Evolutionary conservation across 805 yeast species (phyloP).

Genomic region (Lipomyces japonicus): DNA sequence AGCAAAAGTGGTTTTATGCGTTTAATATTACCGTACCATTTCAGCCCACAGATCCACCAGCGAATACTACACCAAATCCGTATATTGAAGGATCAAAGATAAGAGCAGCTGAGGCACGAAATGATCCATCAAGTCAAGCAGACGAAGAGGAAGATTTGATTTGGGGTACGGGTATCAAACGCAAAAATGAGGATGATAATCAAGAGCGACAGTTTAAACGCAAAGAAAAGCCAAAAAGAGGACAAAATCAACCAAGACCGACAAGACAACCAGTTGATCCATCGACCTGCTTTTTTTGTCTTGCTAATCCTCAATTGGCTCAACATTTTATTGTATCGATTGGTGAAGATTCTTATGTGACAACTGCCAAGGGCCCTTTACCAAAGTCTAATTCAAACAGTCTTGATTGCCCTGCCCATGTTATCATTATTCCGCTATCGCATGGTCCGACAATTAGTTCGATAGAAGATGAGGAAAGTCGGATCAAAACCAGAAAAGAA

Average conservation of each 20-base stretch:
- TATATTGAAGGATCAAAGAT: slow-evolving; percentile 25
- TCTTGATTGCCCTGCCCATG: slow-evolving; percentile 71
- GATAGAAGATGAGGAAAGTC: slow-evolving; percentile 33
- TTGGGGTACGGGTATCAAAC: slow-evolving; percentile 5
- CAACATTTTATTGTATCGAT: slow-evolving; percentile 78
- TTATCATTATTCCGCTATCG: slow-evolving; percentile 71
- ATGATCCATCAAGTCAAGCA: not conserved
- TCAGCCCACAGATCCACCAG: slow-evolving; percentile 30
- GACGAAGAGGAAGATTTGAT: slow-evolving; percentile 10
- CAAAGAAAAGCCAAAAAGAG: slow-evolving; percentile 1
- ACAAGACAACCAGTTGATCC: slow-evolving; percentile 19
- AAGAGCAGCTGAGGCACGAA: slow-evolving; percentile 2
- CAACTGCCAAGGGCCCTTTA: slow-evolving; percentile 84
- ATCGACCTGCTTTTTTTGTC: slow-evolving; percentile 68
- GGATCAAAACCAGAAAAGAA: slow-evolving; percentile 43
- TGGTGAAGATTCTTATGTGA: slow-evolving; percentile 60
- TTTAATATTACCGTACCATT: slow-evolving; percentile 44
- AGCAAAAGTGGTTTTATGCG: slow-evolving; percentile 72
- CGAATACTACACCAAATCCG: slow-evolving; percentile 38
- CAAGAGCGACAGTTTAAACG: not conserved
- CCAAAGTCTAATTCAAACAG: slow-evolving; percentile 40
- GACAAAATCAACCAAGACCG: slow-evolving; percentile 19
- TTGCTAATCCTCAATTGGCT: slow-evolving; percentile 72
- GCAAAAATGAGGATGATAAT: slow-evolving; percentile 5
- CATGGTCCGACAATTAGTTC: slow-evolving; percentile 52